Evolutionary conservation across 1,284 basidiomycete species (phyloP), one percentile per base, ranked within the genome.

Genomic region (Ganoderma sinense): DNA sequence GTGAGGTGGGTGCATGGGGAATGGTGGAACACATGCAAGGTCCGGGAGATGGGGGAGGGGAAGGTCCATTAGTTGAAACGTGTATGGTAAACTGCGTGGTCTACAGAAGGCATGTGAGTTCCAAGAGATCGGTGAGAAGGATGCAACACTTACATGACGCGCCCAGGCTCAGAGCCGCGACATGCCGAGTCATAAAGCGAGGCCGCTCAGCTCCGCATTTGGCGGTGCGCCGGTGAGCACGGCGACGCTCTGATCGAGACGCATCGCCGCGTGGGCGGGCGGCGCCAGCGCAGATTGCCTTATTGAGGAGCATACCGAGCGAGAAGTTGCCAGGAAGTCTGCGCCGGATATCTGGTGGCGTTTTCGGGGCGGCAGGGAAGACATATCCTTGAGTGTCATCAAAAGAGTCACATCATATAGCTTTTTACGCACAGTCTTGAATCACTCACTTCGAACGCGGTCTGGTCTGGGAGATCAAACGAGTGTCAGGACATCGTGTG

Each of bases 291-390:
- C 67, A 26, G 74, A 71, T 61, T 75, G 74, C 63, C 76, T 75
- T 64, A 76, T 73, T 73, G 73, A 73, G 60, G 73, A 72, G 68
- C 72, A 72, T 70, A 75, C 71, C 66, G 77, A 69, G 56, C 75
- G 75, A 64, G 73, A 66, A 63, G 72, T 68, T 63, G 71, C 70
- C 73, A 75, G 69, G 64, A 72, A 70, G 63, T 73, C 71, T 56
- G 71, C 74, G 62, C 73, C 74, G 67, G 76, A 73, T 67, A 77
- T 67, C 72, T 77, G 77, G 36, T 77, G 77, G 67, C 78, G 79
- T 75, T 80, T 80, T 39, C 77, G 74, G 16, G 78, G 76, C 53
- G 76, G 78, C 41, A 78, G 65, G 40, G 73, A 71, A 73, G 76
- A 72, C 68, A 75, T 70, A 69, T 79, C 77, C 77, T 80, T 73